Base-by-base conservation (phyloP, 2,329 filamentous ascomycete genomes). In the Cordyceps militaris region DNA sequence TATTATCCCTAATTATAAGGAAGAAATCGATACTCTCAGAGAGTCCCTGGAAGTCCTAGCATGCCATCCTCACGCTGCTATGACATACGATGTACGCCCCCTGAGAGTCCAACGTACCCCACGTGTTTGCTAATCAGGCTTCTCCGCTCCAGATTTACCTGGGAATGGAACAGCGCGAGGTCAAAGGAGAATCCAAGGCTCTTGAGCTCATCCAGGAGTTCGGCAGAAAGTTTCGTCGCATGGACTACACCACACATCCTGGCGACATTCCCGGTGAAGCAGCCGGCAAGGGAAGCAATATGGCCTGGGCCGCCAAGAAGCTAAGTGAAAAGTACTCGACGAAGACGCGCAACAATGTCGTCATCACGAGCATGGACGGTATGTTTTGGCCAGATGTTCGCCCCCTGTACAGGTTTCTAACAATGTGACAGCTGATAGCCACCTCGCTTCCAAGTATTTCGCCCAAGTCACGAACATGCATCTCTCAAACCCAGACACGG, bases 351-450 rank as follows among this genome's bases (percentile, higher is more conserved):
- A 81, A 80, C 63, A 79, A 88, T 66, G 81, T 88, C 4, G 79
- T 89, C 49, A 75, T 89, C 58, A 89, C 87, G 0, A 83, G 85
- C 52, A 87, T 90, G 67, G 87, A 89, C 74, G 84, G 87, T 88
- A 78, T 61, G 83, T 36, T 74, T 28, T 21, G 51, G 24, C 10
- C 16, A 4, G 10, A 26, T 21, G 51, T 24, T 14, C 19, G 40
- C 10, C 19, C n/a, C 34, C 3, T 32, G 2, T 19, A 6, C n/a
- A 8, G 16, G n/a, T 32, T 24, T 54, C 59, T 56, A 19, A 56
- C 24, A 36, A 23, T 11, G 44, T 44, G 68, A 64, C 69, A 88
- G 85, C 85, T 64, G 85, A 88, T 68, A 89, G 85, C 62, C 87
- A 89, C 65, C 79, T 90, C 26, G 83, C 83, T 4, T 76, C 81